A percentile compares a stretch with the other conserved stretches of the same genome.
Evolutionary conservation across 179 eudicot genomes (phyloP).

Genomic region (Beta macrorhiza): DNA sequence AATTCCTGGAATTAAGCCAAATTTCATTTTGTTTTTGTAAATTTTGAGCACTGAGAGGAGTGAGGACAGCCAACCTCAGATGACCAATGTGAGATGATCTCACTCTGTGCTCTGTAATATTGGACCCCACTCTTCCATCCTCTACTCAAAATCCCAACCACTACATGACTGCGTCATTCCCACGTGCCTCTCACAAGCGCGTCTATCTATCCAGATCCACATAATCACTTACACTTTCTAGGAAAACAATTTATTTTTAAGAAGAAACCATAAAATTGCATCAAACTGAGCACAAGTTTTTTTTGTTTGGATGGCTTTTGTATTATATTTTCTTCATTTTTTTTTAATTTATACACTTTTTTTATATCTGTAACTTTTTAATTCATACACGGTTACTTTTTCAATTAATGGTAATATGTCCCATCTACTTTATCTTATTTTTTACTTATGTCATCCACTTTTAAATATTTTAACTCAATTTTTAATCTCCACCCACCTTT

Average conservation of each 20-base stretch:
- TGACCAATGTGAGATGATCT: neutral
- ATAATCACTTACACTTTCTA: neutral
- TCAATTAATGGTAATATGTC: too few relatives aligned
- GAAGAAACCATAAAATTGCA: neutral
- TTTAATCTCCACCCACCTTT: too few relatives aligned
- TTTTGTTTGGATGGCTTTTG: too few relatives aligned
- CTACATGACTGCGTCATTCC: neutral
- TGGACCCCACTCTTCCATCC: neutral
- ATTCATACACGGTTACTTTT: too few relatives aligned
- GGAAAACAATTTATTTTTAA: neutral
- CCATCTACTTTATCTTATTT: too few relatives aligned
- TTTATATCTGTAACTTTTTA: too few relatives aligned
- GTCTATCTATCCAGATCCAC: neutral
- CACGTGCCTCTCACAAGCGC: neutral
- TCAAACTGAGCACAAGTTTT: neutral
- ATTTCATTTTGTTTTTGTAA: too few relatives aligned
- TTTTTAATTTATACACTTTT: too few relatives aligned
- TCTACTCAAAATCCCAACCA: slow-evolving; percentile 1
- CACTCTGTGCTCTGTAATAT: neutral
- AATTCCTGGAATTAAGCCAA: too few relatives aligned
- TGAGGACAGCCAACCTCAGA: neutral
- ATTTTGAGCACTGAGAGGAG: neutral
- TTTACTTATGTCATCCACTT: too few relatives aligned
- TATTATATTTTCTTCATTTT: too few relatives aligned
- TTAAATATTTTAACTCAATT: too few relatives aligned